These are phyloP conservation scores for Phoma sp. DNA, from an alignment of 2,329 filamentous ascomycete genomes.

Conservation along the genomic window DNA sequence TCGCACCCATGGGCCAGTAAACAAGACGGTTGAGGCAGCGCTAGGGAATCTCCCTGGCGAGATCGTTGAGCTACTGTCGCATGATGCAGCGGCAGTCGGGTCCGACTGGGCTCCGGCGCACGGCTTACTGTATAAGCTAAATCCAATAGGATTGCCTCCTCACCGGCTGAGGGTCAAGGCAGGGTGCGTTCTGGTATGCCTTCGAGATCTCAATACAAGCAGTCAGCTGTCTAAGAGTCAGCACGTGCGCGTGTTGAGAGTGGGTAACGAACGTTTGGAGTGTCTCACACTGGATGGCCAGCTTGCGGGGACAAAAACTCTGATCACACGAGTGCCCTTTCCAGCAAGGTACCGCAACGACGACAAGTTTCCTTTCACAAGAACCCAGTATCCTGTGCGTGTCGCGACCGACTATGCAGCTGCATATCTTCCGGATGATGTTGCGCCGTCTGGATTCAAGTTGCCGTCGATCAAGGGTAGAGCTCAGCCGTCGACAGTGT, in stretches of 20 bases:
- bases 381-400: constrained; percentile 43
- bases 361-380: constrained; percentile 29
- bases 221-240: constrained; percentile 42
- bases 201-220: constrained; percentile 37
- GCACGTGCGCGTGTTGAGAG: constrained; percentile 37
- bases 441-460: constrained; percentile 28
- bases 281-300: constrained; percentile 44
- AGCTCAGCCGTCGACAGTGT: constrained; percentile 1
- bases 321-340: constrained; percentile 39
- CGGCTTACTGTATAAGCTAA: constrained; percentile 39
- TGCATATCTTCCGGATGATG: constrained; percentile 5
- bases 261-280: constrained; percentile 38
- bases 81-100: constrained; percentile 30
- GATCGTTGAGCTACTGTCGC: constrained; percentile 41
- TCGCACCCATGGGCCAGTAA: constrained; percentile 40
- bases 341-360: constrained; percentile 39
- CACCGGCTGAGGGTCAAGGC: constrained; percentile 45
- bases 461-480: constrained; percentile 24
- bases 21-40: constrained; percentile 32
- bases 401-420: constrained; percentile 29
- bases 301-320: constrained; percentile 39
- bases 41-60: constrained; percentile 36
- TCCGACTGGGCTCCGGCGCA: constrained; percentile 34
- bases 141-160: constrained; percentile 39
- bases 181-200: constrained; percentile 38